A percentile compares a stretch with the other conserved stretches of the same genome.
Evolutionary conservation across 1,284 basidiomycete species (phyloP).

Genomic region (Fomitiporia mediterranea): DNA sequence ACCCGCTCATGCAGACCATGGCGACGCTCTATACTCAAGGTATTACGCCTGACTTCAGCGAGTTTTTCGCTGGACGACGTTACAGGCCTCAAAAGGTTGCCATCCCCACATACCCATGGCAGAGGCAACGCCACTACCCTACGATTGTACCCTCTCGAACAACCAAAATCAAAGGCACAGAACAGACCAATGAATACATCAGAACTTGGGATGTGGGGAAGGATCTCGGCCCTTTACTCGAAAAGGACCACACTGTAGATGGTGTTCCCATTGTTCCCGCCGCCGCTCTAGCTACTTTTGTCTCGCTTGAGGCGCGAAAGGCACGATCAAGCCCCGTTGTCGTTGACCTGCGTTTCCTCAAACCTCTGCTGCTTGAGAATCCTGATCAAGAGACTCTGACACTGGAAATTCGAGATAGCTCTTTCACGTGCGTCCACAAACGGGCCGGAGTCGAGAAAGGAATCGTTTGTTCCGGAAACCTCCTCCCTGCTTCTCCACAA

Average conservation of each 20-base stretch:
- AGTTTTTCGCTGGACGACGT: constrained; percentile 26
- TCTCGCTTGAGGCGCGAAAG: constrained; percentile 23
- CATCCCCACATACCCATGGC: constrained; percentile 35
- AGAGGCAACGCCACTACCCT: constrained; percentile 33
- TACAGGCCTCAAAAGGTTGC: constrained; percentile 26
- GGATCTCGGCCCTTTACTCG: constrained; percentile 10
- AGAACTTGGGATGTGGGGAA: constrained; percentile 15
- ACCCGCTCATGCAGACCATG: constrained; percentile 30
- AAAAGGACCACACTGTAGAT: constrained; percentile 32
- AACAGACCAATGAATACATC: background rate
- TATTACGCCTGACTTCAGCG: constrained; percentile 27
- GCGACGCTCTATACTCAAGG: constrained; percentile 30
- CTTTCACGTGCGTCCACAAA: constrained; percentile 8
- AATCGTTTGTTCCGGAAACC: constrained; percentile 29
- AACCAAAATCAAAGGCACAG: background rate
- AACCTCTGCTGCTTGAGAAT: constrained; percentile 10
- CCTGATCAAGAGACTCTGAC: constrained; percentile 2
- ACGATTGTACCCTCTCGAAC: constrained; percentile 27
- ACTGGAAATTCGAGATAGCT: constrained; percentile 1
- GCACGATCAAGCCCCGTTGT: background rate
- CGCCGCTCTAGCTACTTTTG: constrained; percentile 32
- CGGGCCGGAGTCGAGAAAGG: constrained; percentile 4
- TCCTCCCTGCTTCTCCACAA: constrained; percentile 7
- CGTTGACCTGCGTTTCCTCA: constrained; percentile 10
- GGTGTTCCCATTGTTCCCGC: constrained; percentile 32